Evolutionary conservation across 2,329 filamentous ascomycete species (phyloP), one percentile per base, ranked within the genome.

Genomic region (Emmonsiellopsis sp.): DNA sequence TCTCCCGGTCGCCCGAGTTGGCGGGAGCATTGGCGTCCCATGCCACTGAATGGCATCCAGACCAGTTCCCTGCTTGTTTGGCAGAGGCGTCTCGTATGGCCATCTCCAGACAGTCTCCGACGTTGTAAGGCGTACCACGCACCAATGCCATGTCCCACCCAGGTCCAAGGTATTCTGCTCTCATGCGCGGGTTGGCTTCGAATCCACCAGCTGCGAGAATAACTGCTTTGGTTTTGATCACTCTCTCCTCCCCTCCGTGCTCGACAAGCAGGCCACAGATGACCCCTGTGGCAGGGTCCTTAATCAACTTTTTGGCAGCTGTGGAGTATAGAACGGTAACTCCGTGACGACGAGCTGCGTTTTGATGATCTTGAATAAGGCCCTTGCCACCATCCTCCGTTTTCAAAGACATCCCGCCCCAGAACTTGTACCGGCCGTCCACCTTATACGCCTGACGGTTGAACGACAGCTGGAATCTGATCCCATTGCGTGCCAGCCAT

Each of bases 371-470:
- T 27, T 71, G 62, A 3, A 83, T 74, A 5, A 85, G 66, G 0
- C 81, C 79, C 58, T 82, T 82, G 0, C 82, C 82, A 1, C 80
- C 81, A 56, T 81, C 77, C 49, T 79, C 61, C 0, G 78, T 81
- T 60, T 77, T 82, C 36, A 85, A 65, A n/a, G 71, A 73, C 62
- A 87, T 66, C 0, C 83, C 83, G 9, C 84, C 84, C 83, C 83
- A 86, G 63, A 86, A 86, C 60, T 81, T 82, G 61, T 76, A 75
- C 33, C 77, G 70, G 0, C 79, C 81, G 49, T 80, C 71, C n/a
- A 85, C 75, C 53, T 82, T 71, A 62, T 84, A 87, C 0, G 84
- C 80, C 61, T 87, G 83, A 2, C 84, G 72, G 55, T 85, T 81
- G 64, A 86, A 86, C 2, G 76, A 79, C 2, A 86, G 68, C 60